phyloP scores from a whole-genome alignment of 768 basidiomycete species.

The Termitomyces sp. region DNA sequence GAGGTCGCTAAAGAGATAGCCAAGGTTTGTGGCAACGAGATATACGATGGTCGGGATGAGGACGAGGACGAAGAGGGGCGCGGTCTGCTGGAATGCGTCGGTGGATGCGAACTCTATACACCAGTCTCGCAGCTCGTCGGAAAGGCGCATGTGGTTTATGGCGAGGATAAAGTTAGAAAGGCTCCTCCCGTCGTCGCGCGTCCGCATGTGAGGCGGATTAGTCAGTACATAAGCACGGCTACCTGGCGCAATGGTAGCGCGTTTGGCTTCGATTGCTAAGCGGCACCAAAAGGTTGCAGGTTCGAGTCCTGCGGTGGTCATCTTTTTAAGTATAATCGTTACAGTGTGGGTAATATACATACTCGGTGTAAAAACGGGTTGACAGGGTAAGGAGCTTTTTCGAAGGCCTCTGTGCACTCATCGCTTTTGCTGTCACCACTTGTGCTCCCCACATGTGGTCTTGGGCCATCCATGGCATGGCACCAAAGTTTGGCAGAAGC shows the following conservation, averaged over 20 bases:
- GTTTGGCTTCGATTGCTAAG: slow-evolving; percentile 84
- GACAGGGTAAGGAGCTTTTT: too few relatives aligned
- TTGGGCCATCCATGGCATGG: too few relatives aligned
- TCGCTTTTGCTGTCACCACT: too few relatives aligned
- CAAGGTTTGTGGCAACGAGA: slow-evolving; percentile 28
- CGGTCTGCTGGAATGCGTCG: slow-evolving; percentile 45
- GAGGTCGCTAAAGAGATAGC: slow-evolving; percentile 21
- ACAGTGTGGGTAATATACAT: too few relatives aligned
- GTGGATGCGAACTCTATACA: slow-evolving; percentile 33
- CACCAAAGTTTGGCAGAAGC: too few relatives aligned
- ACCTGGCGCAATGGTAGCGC: slow-evolving; percentile 94
- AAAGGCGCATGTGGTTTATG: slow-evolving; percentile 36
- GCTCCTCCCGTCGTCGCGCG: background rate
- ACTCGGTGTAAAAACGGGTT: too few relatives aligned
- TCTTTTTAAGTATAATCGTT: too few relatives aligned
- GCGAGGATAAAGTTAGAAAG: slow-evolving; percentile 5
- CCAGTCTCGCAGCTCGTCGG: slow-evolving; percentile 34
- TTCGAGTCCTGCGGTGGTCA: slow-evolving; percentile 55
- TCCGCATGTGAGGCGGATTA: background rate
- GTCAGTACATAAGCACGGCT: slow-evolving; percentile 32
- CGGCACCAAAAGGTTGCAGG: slow-evolving; percentile 92
- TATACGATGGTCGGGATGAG: slow-evolving; percentile 47
- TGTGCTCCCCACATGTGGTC: too few relatives aligned
- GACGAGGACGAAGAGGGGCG: slow-evolving; percentile 50
- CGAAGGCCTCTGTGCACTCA: too few relatives aligned